Percentiles rank a stretch among this genome's conserved stretches.
Conservation (phyloP, 2,329 filamentous ascomycete genomes). For the Thielaviopsis ethacetica region DNA sequence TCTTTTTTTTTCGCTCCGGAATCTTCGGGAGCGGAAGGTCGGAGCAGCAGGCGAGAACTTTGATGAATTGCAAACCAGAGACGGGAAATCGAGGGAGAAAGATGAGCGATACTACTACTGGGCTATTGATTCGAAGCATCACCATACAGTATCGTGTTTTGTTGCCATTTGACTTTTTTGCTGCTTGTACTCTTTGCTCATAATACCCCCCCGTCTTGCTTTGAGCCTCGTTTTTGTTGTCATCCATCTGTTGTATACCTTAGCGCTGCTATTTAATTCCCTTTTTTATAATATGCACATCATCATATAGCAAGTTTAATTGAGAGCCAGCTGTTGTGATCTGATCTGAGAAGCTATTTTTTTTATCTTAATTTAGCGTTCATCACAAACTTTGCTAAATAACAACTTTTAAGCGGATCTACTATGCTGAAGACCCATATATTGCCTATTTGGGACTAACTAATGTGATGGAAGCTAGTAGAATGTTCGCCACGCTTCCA, state of each 20-base stretch:
- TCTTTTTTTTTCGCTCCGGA: too few species aligned
- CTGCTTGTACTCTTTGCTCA: slow-evolving; percentile 27
- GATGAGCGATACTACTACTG: neutral
- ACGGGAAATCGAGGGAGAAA: neutral
- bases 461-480: neutral
- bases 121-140: too few species aligned
- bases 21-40: too few species aligned
- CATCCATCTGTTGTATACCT: neutral
- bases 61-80: neutral
- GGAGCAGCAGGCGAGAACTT: too few species aligned
- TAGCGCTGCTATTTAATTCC: neutral
- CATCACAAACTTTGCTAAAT: neutral
- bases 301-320: neutral
- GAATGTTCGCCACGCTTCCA: slow-evolving; percentile 4
- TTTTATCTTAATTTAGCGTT: neutral
- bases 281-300: neutral
- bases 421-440: neutral
- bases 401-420: neutral
- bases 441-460: neutral
- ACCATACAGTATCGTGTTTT: slow-evolving; percentile 8
- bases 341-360: too few species aligned
- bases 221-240: slow-evolving; percentile 8
- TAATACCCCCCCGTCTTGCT: slow-evolving; percentile 25
- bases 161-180: slow-evolving; percentile 11
- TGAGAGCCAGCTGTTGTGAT: neutral